A percentile compares a stretch with the other conserved stretches of the same genome.
phyloP scores from a whole-genome alignment of 108 stramenopile genomes.

The Aurantiochytrium sp. region DNA sequence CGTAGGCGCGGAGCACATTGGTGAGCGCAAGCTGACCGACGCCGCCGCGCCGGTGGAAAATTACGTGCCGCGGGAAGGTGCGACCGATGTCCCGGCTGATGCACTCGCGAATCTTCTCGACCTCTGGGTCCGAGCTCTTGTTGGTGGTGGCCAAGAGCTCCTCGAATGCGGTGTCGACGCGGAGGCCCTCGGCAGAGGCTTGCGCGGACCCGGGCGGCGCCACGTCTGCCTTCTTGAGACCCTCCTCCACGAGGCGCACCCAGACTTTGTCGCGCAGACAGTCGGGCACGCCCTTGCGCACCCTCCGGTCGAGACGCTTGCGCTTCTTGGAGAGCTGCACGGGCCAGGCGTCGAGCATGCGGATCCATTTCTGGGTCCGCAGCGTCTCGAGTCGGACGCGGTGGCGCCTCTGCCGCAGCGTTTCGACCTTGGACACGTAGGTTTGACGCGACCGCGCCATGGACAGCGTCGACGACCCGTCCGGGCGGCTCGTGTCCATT shows the following conservation, averaged over 20 bases:
- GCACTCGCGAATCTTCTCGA: background rate
- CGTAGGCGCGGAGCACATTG: slow-evolving; percentile 34
- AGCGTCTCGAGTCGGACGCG: background rate
- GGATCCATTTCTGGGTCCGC: slow-evolving; percentile 19
- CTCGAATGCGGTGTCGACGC: background rate
- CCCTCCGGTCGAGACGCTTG: background rate
- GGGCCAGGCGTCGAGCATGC: slow-evolving; percentile 27
- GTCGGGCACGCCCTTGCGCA: slow-evolving; percentile 33
- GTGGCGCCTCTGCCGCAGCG: background rate
- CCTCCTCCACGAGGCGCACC: background rate
- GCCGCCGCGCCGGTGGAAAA: slow-evolving; percentile 62
- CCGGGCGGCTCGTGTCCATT: background rate
- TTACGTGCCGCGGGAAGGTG: slow-evolving; percentile 76
- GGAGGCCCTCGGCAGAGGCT: background rate
- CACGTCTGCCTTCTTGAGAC: background rate
- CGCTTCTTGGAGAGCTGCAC: background rate
- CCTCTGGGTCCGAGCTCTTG: background rate
- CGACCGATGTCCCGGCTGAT: slow-evolving; percentile 81
- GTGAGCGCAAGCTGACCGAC: slow-evolving; percentile 24
- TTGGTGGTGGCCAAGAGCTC: background rate
- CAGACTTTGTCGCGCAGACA: background rate
- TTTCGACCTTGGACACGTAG: background rate
- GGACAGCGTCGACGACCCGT: background rate
- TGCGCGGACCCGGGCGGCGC: background rate
- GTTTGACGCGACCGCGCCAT: background rate